A percentile compares a stretch with the other conserved stretches of the same genome.
These are phyloP conservation scores for Ophiostoma perfectum DNA, from an alignment of 2,329 filamentous ascomycete species.

Conservation along the genomic window DNA sequence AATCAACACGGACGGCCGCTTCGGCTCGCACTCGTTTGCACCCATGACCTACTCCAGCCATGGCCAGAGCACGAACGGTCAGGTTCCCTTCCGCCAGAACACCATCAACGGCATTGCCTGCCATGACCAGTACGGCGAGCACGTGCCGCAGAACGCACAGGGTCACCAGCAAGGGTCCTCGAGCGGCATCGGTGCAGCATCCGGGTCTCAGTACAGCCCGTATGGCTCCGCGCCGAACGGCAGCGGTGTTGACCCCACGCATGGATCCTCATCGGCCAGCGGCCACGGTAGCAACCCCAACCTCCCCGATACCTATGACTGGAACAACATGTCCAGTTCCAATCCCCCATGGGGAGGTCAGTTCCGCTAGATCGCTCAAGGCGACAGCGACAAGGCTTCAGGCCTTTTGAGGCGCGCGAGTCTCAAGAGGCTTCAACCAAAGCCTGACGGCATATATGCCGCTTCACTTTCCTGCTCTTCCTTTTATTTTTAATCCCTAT, in stretches of 20 bases:
- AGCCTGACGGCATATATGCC: too few species aligned
- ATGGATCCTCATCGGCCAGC: too few species aligned
- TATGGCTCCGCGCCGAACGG: not conserved
- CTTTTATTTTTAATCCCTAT: not conserved
- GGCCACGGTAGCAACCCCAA: not conserved
- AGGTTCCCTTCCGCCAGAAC: too few species aligned
- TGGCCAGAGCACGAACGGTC: not conserved
- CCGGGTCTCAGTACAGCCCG: too few species aligned
- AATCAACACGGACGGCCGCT: not conserved
- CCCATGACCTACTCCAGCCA: not conserved
- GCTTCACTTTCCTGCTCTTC: too few species aligned
- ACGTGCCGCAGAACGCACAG: not conserved
- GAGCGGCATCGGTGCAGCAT: too few species aligned
- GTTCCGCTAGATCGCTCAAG: not conserved
- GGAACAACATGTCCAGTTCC: not conserved
- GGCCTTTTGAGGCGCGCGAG: too few species aligned
- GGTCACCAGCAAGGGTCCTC: not conserved
- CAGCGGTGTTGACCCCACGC: not conserved
- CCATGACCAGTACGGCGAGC: not conserved
- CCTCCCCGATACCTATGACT: not conserved
- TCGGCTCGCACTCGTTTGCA: not conserved
- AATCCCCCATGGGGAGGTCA: not conserved
- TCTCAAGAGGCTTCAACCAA: too few species aligned
- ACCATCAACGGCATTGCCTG: too few species aligned
- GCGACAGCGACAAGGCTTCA: too few species aligned